Base-by-base conservation (phyloP, 208 protist genomes). In the Leishmania arabica region DNA sequence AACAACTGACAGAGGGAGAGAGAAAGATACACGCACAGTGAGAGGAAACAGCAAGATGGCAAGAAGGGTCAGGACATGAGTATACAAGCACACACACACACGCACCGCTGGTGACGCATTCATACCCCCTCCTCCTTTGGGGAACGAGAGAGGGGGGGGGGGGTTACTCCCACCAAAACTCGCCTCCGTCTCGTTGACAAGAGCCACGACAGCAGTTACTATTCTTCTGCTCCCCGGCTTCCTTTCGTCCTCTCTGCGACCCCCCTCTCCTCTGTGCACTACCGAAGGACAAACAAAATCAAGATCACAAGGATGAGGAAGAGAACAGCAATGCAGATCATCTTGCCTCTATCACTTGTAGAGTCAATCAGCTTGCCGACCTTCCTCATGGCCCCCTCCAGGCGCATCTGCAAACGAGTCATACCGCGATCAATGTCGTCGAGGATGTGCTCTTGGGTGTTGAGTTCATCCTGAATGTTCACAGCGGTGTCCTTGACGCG, bases 381-480 rank as follows among this genome's bases (percentile, higher is more conserved):
- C 69, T 90, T 94, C 81, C 91, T 93, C 83, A 95, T 85, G 3
- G 91, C 91, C 40, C 91, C 85, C 1, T 95, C 90, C 15, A 97
- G 83, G 11, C 88, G 87, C 78, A 91, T 84, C 86, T 97, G 93
- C 70, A 93, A 88, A 3, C 88, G 84, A 13, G 85, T 89, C 89
- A 97, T 95, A 53, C 91, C 92, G 9, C 77, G 86, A 65, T 97
- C 93, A 69, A 97, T 91, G 75, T 95, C 91, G 75, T 95, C 85
- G 15, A 97, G 62, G 21, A 95, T 90, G 80, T 92, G 84, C 64
- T 95, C 90, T 81, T 97, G 93, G n/a, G 89, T 93, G n/a, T 87
- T 88, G 74, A 97, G 85, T 80, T 97, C 93, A 65, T 97, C 91
- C 37, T 89, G 80, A 40, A 97, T 94, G 78, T 91, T 90, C 40